Base-by-base conservation (phyloP, 2,329 filamentous ascomycete species). In the Fusarium nisikadoi region DNA sequence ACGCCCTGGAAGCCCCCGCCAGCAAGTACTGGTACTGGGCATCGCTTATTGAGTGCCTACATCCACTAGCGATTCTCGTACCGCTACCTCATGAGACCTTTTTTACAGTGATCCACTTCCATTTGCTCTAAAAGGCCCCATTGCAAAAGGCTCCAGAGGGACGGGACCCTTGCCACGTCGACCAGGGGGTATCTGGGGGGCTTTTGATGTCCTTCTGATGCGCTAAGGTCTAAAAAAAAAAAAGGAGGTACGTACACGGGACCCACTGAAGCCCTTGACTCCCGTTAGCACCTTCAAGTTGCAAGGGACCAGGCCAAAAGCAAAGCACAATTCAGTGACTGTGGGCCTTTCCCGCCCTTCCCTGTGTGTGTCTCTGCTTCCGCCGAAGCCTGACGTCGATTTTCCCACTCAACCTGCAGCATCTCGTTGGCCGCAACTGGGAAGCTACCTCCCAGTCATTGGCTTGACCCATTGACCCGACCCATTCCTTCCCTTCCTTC, bases 401-500 rank as follows among this genome's bases (percentile, higher is more conserved):
- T 69, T 63, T 71, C 42, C 70, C 61, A 63, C 70, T 71, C 70
- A 73, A 73, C 57, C 62, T 73, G 65, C 65, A 73, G 56, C 58
- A 54, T 46, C 62, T 72, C 47, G 69, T 72, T 72, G 69, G 70
- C 38, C 33, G 23, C 49, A 38, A 38, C 49, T 53, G 49, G 49
- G 49, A 53, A 53, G 33, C 49, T 38, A 53, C 59, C 66, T 68
- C 56, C 38, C 20, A 60, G 43, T 62, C 49, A 66, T 68, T 68
- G 71, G 63, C 56, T 63, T 27, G 49, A 7, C 8, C 33, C 49
- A 53, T 58, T 73, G 57, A 46, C 70, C 45, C 72, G 57, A 46
- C 70, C 45, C 72, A 71, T 71, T 75, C 65, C 68, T 75, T 75
- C 61, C 68, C 59, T 71, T 66, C 64, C 65, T 74, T 68, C 71